Percentiles rank a stretch among this genome's conserved stretches.
Evolutionary conservation across 768 basidiomycete species (phyloP).

Genomic region (Albatrellus ellisii): DNA sequence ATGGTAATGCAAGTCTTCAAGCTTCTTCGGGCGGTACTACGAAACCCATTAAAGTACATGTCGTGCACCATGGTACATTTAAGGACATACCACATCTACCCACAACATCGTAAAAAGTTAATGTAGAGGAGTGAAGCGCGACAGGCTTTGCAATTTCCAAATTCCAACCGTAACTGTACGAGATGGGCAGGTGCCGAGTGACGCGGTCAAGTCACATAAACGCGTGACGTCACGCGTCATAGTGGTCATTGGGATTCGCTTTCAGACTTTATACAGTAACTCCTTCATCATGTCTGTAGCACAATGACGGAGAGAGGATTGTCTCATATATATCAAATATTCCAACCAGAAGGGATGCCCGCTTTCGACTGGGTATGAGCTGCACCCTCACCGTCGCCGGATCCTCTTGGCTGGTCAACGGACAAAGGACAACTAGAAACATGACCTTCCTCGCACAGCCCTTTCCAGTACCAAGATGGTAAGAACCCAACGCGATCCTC

Average conservation of each 20-base stretch:
- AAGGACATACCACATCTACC: constrained; percentile 35
- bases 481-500: constrained; percentile 75
- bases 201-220: neutral
- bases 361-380: neutral
- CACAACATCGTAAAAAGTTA: constrained; percentile 23
- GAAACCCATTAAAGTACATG: neutral
- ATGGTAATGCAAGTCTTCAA: constrained; percentile 87
- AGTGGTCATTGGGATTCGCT: neutral
- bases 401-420: too few species aligned
- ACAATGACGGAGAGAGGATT: neutral
- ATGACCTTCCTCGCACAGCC: neutral
- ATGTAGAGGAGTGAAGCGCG: neutral
- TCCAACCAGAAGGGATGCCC: constrained; percentile 6
- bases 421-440: too few species aligned
- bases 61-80: neutral
- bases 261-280: neutral
- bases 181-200: neutral
- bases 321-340: constrained; percentile 2
- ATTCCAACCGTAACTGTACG: neutral
- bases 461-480: constrained; percentile 54
- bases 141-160: too few species aligned
- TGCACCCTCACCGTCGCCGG: neutral
- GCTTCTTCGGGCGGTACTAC: constrained; percentile 74
- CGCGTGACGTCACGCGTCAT: constrained; percentile 1
- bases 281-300: neutral